Evolutionary conservation across 495 filamentous ascomycete species (phyloP).

Genomic region (Aspergillus ellipticus): DNA sequence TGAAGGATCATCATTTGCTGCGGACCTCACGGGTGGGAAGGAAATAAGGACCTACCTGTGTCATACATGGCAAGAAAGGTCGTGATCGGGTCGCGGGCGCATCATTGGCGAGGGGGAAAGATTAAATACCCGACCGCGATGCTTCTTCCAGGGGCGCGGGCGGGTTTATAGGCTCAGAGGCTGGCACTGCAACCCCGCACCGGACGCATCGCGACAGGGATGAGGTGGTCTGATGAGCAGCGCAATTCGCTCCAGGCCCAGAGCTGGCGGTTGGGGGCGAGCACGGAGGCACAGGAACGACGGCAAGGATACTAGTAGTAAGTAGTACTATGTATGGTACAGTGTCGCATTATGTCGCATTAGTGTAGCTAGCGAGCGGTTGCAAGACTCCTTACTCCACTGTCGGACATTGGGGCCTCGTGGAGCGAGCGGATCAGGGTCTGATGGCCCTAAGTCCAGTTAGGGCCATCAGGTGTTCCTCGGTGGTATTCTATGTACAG

Average conservation of each 20-base stretch:
- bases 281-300: too few relatives aligned
- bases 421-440: background rate
- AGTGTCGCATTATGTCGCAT: too few relatives aligned
- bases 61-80: background rate
- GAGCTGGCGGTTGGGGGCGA: background rate
- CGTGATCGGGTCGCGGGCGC: background rate
- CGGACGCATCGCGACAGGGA: background rate
- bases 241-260: background rate
- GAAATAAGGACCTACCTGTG: background rate
- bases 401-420: background rate
- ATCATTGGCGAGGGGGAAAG: background rate
- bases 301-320: too few relatives aligned
- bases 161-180: background rate
- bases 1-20: background rate
- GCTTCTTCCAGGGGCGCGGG: background rate
- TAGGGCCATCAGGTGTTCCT: too few relatives aligned
- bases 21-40: background rate
- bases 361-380: too few relatives aligned
- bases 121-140: background rate
- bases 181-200: background rate
- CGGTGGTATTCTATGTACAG: too few relatives aligned
- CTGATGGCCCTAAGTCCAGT: background rate
- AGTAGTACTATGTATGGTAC: too few relatives aligned
- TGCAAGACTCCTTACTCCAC: background rate
- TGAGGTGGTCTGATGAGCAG: background rate